Conservation (phyloP, 441 rosid genomes). For the Corymbia citriodora region DNA sequence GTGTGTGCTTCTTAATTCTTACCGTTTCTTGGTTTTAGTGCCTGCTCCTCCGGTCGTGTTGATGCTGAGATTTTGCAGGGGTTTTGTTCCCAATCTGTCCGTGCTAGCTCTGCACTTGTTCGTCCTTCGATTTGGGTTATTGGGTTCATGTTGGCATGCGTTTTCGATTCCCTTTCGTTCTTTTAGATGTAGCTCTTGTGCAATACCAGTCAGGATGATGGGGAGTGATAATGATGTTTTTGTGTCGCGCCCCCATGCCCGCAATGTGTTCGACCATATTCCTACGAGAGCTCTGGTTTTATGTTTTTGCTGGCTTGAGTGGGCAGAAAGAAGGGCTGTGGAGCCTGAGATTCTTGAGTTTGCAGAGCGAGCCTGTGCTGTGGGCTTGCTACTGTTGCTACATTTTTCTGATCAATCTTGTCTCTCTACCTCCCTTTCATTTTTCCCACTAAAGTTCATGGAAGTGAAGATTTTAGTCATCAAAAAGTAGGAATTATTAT, state of each 20-base stretch:
- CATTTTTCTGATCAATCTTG: neutral
- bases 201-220: neutral
- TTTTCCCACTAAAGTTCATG: neutral
- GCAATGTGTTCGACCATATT: neutral
- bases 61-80: neutral
- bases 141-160: neutral
- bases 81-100: neutral
- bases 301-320: neutral
- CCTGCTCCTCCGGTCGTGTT: neutral
- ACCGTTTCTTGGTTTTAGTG: fast-evolving
- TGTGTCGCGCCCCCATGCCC: neutral
- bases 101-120: neutral
- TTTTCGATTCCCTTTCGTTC: neutral
- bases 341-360: neutral
- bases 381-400: neutral
- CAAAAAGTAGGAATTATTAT: neutral
- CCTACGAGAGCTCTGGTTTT: neutral
- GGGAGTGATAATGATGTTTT: neutral
- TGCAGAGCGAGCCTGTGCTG: too few species aligned
- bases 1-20: neutral
- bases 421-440: neutral
- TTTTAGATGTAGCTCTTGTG: neutral
- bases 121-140: neutral
- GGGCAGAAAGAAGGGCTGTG: neutral
- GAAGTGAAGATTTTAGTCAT: neutral